phyloP scores from a whole-genome alignment of 116 monocot genomes.

The Trichopus zeylanicus region DNA sequence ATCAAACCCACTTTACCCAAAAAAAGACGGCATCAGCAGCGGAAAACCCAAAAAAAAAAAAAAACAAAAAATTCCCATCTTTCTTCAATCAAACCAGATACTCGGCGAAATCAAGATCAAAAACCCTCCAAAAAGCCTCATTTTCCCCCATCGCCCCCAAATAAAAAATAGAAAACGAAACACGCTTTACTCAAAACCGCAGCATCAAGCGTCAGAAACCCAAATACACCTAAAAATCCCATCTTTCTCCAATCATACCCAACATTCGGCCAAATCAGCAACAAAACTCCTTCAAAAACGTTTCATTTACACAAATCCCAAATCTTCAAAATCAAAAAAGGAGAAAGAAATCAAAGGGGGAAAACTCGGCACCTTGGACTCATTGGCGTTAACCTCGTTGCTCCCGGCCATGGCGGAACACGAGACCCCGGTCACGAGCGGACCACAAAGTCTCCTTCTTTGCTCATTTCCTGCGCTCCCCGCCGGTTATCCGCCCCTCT shows the following conservation, averaged over 20 bases:
- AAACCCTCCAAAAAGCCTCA: no score
- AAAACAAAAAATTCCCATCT: no score
- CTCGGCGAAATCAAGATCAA: no score
- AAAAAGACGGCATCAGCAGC: not conserved
- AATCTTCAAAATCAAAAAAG: not conserved
- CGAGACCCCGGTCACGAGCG: not conserved
- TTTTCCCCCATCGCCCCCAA: no score
- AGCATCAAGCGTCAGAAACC: no score
- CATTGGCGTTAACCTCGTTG: constrained; percentile 47
- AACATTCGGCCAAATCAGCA: no score
- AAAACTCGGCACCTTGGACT: constrained; percentile 19
- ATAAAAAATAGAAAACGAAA: no score
- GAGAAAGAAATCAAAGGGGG: not conserved
- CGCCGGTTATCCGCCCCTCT: not conserved
- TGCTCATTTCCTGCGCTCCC: not conserved
- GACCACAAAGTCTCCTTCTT: not conserved
- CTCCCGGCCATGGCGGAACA: constrained; percentile 33
- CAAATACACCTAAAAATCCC: no score
- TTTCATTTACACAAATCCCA: no score
- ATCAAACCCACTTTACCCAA: not conserved
- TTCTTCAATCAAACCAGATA: no score
- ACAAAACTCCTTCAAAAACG: not conserved
- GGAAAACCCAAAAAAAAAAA: not conserved
- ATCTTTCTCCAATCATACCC: not conserved
- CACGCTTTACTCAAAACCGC: no score